These are phyloP conservation scores for Ampelomyces quisqualis DNA, from an alignment of 2,329 filamentous ascomycete genomes.

Conservation along the genomic window DNA sequence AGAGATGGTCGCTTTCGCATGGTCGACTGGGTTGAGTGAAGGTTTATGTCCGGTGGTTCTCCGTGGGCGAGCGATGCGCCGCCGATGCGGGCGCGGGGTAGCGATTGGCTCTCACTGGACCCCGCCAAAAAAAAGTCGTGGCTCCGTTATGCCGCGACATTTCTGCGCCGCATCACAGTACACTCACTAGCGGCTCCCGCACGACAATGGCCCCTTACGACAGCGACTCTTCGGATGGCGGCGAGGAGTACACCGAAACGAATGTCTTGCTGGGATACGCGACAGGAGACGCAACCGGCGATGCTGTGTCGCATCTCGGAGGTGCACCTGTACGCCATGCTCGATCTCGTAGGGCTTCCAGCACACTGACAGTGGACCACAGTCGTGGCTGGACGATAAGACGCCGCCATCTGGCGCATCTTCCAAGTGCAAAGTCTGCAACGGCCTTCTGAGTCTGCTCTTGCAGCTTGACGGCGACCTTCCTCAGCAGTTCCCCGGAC, in stretches of 20 bases:
- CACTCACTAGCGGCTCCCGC: not conserved
- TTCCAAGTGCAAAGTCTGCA: slow-evolving; percentile 85
- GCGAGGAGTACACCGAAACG: slow-evolving; percentile 72
- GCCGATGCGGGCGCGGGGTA: too few species aligned
- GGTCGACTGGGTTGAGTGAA: too few species aligned
- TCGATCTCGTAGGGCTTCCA: not conserved
- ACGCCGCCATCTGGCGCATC: slow-evolving; percentile 72
- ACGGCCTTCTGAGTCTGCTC: slow-evolving; percentile 76
- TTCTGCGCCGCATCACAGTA: not conserved
- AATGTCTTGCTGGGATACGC: slow-evolving; percentile 90
- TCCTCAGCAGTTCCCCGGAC: slow-evolving; percentile 78
- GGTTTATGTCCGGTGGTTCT: too few species aligned
- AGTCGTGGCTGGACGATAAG: slow-evolving; percentile 78
- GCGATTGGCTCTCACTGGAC: too few species aligned
- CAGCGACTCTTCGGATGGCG: slow-evolving; percentile 75
- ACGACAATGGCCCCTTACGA: slow-evolving; percentile 72
- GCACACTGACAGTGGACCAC: slow-evolving; percentile 9
- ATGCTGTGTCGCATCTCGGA: slow-evolving; percentile 84
- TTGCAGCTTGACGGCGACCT: slow-evolving; percentile 91
- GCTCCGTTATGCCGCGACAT: too few species aligned
- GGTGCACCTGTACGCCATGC: slow-evolving; percentile 72
- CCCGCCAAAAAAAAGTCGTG: not conserved
- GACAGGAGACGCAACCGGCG: slow-evolving; percentile 73
- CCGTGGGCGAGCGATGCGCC: too few species aligned
- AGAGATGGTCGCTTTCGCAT: too few species aligned